Evolutionary conservation across 2,329 filamentous ascomycete species (phyloP).

Genomic region (Cercospora canescens): DNA sequence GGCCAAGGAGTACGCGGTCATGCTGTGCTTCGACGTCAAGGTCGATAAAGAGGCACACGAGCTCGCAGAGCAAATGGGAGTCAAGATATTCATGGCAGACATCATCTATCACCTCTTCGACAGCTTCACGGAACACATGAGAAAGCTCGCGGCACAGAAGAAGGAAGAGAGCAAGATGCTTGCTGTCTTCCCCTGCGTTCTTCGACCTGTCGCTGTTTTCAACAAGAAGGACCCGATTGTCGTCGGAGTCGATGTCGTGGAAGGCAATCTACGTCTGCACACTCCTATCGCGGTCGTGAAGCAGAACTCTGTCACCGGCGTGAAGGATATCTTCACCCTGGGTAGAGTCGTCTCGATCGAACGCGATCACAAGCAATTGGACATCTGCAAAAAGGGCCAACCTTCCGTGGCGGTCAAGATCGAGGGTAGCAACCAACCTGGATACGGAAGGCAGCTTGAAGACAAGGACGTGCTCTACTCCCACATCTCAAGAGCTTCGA

Average conservation of each 20-base stretch:
- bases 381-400: slow-evolving; percentile 89
- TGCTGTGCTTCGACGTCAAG: slow-evolving; percentile 99
- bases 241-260: slow-evolving; percentile 90
- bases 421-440: slow-evolving; percentile 87
- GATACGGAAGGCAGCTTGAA: slow-evolving; percentile 92
- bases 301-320: slow-evolving; percentile 72
- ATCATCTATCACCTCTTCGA: slow-evolving; percentile 99
- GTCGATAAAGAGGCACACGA: slow-evolving; percentile 92
- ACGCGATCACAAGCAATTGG: slow-evolving; percentile 93
- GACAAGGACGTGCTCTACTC: slow-evolving; percentile 88
- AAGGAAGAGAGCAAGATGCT: slow-evolving; percentile 95
- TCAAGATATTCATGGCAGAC: slow-evolving; percentile 98
- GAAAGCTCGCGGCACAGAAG: slow-evolving; percentile 79
- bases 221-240: slow-evolving; percentile 98
- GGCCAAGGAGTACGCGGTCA: slow-evolving; percentile 91
- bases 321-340: slow-evolving; percentile 79
- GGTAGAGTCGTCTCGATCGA: slow-evolving; percentile 98
- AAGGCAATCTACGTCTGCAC: slow-evolving; percentile 81
- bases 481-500: slow-evolving; percentile 80
- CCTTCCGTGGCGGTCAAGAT: slow-evolving; percentile 99
- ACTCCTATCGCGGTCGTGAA: slow-evolving; percentile 89
- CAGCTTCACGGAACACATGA: slow-evolving; percentile 93
- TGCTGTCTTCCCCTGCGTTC: slow-evolving; percentile 94
- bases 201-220: slow-evolving; percentile 88
- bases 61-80: slow-evolving; percentile 89